A percentile compares a stretch with the other conserved stretches of the same genome.
Conservation (phyloP, 106 monocot species). For the Acorus calamus region DNA sequence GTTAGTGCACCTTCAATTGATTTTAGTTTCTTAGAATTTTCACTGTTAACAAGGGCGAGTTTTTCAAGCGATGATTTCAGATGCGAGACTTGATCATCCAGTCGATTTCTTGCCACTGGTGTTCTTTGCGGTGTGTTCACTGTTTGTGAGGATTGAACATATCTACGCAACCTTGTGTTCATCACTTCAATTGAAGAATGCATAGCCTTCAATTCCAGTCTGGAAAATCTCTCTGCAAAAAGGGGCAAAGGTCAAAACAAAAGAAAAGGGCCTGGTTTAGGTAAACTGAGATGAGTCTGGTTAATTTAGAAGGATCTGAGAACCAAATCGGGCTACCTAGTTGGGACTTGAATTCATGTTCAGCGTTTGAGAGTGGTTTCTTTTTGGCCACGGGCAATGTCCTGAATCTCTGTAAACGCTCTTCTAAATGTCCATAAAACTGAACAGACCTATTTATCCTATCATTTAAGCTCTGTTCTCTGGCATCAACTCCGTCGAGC, state of each 20-base stretch:
- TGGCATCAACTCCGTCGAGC: conserved; percentile 36
- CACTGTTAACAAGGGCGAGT: conserved; percentile 46
- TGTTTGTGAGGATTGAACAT: conserved; percentile 20
- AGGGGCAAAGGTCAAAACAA: no score
- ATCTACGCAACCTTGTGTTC: conserved; percentile 60
- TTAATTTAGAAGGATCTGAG: neutral
- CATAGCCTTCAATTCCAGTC: conserved; percentile 58
- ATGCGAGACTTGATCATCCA: conserved; percentile 31
- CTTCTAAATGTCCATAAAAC: conserved; percentile 52
- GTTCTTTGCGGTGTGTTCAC: conserved; percentile 7
- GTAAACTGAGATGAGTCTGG: no score
- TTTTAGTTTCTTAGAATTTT: conserved; percentile 48
- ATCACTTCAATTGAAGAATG: conserved; percentile 57
- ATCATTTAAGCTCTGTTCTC: conserved; percentile 26
- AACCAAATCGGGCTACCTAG: conserved; percentile 35
- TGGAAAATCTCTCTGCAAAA: conserved; percentile 53
- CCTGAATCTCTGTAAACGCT: conserved; percentile 56
- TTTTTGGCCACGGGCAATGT: conserved; percentile 51
- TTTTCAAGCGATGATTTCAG: conserved; percentile 52
- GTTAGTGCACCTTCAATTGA: conserved; percentile 46
- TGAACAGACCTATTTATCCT: conserved; percentile 47
- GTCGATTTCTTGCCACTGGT: conserved; percentile 19
- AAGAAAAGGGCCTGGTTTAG: no score
- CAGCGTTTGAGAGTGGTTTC: conserved; percentile 79
- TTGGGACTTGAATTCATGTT: conserved; percentile 70